Percentiles rank a stretch among this genome's conserved stretches.
phyloP scores from a whole-genome alignment of 2,329 filamentous ascomycete genomes.

The Dendrostoma leiphaemia region DNA sequence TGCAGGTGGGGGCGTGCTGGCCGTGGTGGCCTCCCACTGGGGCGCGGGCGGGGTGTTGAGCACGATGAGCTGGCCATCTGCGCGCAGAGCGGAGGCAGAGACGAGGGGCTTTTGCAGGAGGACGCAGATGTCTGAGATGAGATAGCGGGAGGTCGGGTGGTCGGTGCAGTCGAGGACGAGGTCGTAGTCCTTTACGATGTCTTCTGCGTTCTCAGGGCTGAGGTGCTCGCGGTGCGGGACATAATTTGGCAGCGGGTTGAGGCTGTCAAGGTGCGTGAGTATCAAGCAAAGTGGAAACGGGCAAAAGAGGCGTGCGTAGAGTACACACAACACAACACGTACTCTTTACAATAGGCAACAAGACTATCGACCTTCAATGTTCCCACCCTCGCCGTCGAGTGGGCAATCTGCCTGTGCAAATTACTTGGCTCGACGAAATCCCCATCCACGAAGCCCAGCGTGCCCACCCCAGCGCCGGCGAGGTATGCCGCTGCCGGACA shows the following conservation, averaged over 20 bases:
- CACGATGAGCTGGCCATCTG: constrained; percentile 85
- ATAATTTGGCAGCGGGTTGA: constrained; percentile 73
- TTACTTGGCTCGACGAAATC: constrained; percentile 89
- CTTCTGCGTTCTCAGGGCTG: constrained; percentile 63
- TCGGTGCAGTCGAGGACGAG: constrained; percentile 94
- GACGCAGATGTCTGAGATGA: constrained; percentile 88
- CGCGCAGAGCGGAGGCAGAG: constrained; percentile 84
- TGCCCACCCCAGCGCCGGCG: constrained; percentile 83
- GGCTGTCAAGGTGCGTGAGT: constrained; percentile 36
- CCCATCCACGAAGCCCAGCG: constrained; percentile 80
- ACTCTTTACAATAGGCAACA: constrained; percentile 57
- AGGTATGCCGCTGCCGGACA: constrained; percentile 93
- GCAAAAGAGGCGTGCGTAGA: too few relatives aligned
- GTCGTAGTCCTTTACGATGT: constrained; percentile 70
- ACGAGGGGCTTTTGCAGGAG: constrained; percentile 76
- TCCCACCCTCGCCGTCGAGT: constrained; percentile 69
- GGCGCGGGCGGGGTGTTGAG: constrained; percentile 75
- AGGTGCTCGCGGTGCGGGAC: constrained; percentile 63
- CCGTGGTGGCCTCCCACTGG: constrained; percentile 43
- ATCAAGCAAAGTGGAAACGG: too few relatives aligned
- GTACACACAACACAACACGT: too few relatives aligned
- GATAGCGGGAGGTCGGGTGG: constrained; percentile 84
- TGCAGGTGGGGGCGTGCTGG: constrained; percentile 33
- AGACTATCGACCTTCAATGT: constrained; percentile 80
- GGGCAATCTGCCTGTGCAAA: constrained; percentile 86